Base-by-base conservation (phyloP, 2,329 filamentous ascomycete genomes). In the Emmonsiellopsis sp. region DNA sequence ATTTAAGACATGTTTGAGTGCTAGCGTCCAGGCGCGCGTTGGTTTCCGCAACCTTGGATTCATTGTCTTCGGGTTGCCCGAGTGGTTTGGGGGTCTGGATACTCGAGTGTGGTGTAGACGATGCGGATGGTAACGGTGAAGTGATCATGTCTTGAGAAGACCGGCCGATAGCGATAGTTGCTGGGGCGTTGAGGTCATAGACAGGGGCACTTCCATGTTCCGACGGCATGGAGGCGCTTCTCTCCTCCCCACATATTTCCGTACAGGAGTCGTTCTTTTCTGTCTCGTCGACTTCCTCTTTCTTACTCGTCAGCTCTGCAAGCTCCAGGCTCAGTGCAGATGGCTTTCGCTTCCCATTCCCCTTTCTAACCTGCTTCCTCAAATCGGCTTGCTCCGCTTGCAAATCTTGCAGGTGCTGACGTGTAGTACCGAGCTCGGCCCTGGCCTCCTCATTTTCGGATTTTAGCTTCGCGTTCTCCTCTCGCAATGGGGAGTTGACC, bases 381-480 rank as follows among this genome's bases (percentile, higher is more conserved):
- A 48, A 14, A 43, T 37, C 46, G 11, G 17, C 14, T 11, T 34
- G 36, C 46, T 57, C 55, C 33, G 17, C 39, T 10, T 53, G 45
- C 43, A 53, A 37, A 48, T 53, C 47, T n/a, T 44, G 7, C 13
- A 53, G n/a, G 14, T 21, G 32, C 42, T 55, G 55, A 31, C 51
- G 47, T n/a, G 36, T 36, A 47, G 32, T 17, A 43, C 8, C 47
- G 33, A 55, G 47, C 36, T 53, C 42, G 5, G 36, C 17, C 45
- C 40, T 32, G 42, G 39, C 42, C 32, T 51, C 37, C 34, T 14
- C 14, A 8, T 53, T 45, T 33, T 53, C 45, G 27, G 32, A 33
- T 32, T 34, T 42, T 13, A 57, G 43, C 5, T 40, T 14, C 10
- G 34, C 37, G 27, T 53, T 55, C 21, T 57, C 46, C n/a, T 6